Conservation (phyloP, 2,329 filamentous ascomycete species). For the Shiraia sp. region DNA sequence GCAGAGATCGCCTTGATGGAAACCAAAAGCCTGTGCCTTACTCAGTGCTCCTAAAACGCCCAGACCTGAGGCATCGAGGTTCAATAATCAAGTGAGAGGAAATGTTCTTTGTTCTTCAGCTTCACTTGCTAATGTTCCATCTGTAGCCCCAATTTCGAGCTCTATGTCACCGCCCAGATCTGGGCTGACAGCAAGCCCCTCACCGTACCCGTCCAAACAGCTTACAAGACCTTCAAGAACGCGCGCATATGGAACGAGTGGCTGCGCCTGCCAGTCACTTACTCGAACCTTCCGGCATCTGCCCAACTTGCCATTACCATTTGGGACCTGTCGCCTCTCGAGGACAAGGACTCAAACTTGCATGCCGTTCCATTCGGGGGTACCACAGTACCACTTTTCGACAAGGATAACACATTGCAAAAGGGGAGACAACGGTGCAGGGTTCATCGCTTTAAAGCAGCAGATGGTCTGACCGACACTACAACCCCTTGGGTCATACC, state of each 20-base stretch:
- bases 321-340: conserved; percentile 89
- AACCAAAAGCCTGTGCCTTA: conserved; percentile 74
- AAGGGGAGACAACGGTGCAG: conserved; percentile 92
- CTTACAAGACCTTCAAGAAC: conserved; percentile 86
- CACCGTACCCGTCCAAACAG: conserved; percentile 87
- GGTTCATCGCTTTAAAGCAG: conserved; percentile 77
- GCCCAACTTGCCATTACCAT: conserved; percentile 88
- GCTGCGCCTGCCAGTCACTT: conserved; percentile 83
- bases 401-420: conserved; percentile 85
- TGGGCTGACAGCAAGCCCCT: conserved; percentile 96
- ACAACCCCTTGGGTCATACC: conserved; percentile 72
- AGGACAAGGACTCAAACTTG: conserved; percentile 68
- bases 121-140: no score
- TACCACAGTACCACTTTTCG: conserved; percentile 90
- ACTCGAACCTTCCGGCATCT: conserved; percentile 79
- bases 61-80: conserved; percentile 83
- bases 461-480: conserved; percentile 81
- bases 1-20: conserved; percentile 75
- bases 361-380: conserved; percentile 92
- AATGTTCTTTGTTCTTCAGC: conserved; percentile 3
- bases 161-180: conserved; percentile 90
- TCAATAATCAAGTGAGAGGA: conserved; percentile 69
- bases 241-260: conserved; percentile 88
- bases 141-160: conserved; percentile 75
- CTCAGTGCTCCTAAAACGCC: conserved; percentile 76